A percentile compares a stretch with the other conserved stretches of the same genome.
phyloP scores from a whole-genome alignment of 352 stramenopile species.

The Phytophthora capsici region DNA sequence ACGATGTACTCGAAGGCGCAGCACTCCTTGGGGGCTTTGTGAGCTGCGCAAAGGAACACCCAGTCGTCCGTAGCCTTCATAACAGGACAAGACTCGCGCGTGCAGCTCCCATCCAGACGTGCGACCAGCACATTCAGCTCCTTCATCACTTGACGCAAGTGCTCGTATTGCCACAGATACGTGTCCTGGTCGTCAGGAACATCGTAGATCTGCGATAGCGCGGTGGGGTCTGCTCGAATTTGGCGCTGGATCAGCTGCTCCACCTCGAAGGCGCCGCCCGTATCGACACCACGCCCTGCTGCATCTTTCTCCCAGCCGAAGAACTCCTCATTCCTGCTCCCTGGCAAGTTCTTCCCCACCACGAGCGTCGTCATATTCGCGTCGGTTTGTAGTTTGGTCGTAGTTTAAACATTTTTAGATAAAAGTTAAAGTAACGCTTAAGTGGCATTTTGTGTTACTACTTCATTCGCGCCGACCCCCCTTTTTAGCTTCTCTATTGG shows the following conservation, averaged over 20 bases:
- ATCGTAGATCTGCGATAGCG: constrained; percentile 70
- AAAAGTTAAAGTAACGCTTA: constrained; percentile 1
- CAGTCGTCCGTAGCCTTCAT: constrained; percentile 90
- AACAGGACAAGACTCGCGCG: constrained; percentile 68
- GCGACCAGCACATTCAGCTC: constrained; percentile 83
- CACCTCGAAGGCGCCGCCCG: constrained; percentile 68
- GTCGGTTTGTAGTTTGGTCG: constrained; percentile 13
- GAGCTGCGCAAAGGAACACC: constrained; percentile 86
- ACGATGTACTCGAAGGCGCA: constrained; percentile 89
- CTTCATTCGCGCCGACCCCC: constrained; percentile 11
- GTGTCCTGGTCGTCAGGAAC: constrained; percentile 81
- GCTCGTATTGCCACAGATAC: constrained; percentile 89
- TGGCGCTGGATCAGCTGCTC: constrained; percentile 83
- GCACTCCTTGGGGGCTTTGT: constrained; percentile 83
- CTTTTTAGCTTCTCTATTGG: constrained; percentile 19
- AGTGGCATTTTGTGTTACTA: neutral
- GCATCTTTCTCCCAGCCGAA: constrained; percentile 67
- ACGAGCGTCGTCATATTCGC: constrained; percentile 46
- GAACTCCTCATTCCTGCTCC: constrained; percentile 82
- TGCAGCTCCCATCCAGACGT: constrained; percentile 68
- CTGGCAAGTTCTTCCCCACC: constrained; percentile 76
- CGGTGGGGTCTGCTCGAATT: constrained; percentile 65
- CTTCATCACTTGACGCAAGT: constrained; percentile 86
- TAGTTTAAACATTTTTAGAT: no score
- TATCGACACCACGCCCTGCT: constrained; percentile 30